Evolutionary conservation across 2,329 filamentous ascomycete species (phyloP).

Genomic region (Mollisia scopiformis): DNA sequence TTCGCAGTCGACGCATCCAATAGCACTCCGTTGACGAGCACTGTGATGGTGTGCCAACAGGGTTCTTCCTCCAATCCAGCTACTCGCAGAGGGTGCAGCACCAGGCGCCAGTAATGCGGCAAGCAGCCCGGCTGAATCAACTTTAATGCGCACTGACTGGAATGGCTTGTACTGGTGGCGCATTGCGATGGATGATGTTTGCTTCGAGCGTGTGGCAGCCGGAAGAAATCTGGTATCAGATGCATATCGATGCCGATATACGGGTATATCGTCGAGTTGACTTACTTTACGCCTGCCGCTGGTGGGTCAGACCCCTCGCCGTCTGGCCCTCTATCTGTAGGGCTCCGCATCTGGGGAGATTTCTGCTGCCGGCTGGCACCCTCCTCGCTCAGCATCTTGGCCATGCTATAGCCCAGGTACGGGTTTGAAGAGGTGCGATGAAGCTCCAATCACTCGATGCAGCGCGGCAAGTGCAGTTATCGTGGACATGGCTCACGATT

Average conservation of each 20-base stretch:
- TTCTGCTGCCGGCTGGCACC: conserved; percentile 13
- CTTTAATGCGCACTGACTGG: not conserved
- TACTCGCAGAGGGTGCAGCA: not conserved
- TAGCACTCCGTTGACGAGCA: not conserved
- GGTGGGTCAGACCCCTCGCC: not conserved
- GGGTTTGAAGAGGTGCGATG: conserved; percentile 6
- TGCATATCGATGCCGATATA: conserved; percentile 16
- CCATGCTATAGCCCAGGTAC: conserved; percentile 17
- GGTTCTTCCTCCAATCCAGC: conserved; percentile 23
- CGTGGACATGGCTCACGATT: conserved; percentile 3
- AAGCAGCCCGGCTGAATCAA: conserved; percentile 14
- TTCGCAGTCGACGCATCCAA: not conserved
- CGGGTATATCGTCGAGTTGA: conserved; percentile 1
- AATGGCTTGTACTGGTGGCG: conserved; percentile 2
- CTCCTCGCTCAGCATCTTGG: no score
- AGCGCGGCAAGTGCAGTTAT: conserved; percentile 4
- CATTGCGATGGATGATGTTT: conserved; percentile 6
- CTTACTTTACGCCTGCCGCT: not conserved
- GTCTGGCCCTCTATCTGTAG: not conserved
- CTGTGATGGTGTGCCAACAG: conserved; percentile 14
- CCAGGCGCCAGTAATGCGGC: conserved; percentile 13
- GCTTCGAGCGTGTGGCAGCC: conserved; percentile 1
- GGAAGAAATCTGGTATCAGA: conserved; percentile 18
- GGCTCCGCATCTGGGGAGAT: conserved; percentile 13
- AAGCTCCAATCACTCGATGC: conserved; percentile 16